Evolutionary conservation across 2,329 filamentous ascomycete genomes (phyloP).

Genomic region (Rhynchosporium secalis): DNA sequence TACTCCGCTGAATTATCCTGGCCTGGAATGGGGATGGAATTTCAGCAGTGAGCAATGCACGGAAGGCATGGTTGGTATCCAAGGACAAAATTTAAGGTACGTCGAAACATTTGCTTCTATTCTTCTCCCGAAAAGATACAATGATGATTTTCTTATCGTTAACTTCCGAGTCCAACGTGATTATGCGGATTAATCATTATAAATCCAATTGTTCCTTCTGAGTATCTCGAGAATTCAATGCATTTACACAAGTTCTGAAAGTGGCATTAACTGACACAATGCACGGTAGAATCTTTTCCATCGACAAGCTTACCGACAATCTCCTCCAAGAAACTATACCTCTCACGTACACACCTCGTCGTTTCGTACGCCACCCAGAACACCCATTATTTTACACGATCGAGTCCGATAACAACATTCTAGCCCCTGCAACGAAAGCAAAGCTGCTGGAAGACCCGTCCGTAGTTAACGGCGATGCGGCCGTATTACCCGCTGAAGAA

Average conservation of each 20-base stretch:
- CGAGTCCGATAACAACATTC: constrained; percentile 87
- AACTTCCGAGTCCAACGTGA: constrained; percentile 40
- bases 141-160: constrained; percentile 48
- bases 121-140: constrained; percentile 27
- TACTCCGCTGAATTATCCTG: constrained; percentile 84
- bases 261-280: constrained; percentile 38
- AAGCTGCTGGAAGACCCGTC: constrained; percentile 71
- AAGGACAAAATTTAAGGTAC: constrained; percentile 84
- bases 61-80: constrained; percentile 91
- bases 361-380: constrained; percentile 84
- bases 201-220: constrained; percentile 98
- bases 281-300: constrained; percentile 75
- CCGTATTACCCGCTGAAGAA: constrained; percentile 71
- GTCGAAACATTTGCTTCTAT: constrained; percentile 39
- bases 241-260: neutral
- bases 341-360: constrained; percentile 85
- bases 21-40: constrained; percentile 92
- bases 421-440: constrained; percentile 76
- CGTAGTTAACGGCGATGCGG: constrained; percentile 70
- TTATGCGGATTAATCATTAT: constrained; percentile 56
- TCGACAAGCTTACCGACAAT: constrained; percentile 83
- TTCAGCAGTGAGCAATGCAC: constrained; percentile 94
- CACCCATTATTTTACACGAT: constrained; percentile 91
- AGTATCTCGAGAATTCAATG: constrained; percentile 46
- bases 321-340: constrained; percentile 84